Conservation (phyloP, 768 basidiomycete species). For the Leccinum longicurvipes region DNA sequence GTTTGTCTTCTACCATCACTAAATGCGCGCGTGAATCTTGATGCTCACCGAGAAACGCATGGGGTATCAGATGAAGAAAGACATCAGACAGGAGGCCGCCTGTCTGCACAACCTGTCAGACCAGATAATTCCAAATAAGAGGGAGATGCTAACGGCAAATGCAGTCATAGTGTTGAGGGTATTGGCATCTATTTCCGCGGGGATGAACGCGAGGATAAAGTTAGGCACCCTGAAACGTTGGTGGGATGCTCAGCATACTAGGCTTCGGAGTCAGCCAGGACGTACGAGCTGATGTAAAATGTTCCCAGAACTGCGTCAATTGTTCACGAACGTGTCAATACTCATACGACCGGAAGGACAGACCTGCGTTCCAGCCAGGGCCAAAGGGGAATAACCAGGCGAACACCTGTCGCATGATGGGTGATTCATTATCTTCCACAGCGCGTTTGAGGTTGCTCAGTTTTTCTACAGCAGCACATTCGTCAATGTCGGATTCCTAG, state of each 20-base stretch:
- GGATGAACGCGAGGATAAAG: conserved; percentile 92
- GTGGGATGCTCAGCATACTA: conserved; percentile 17
- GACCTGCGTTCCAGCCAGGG: conserved; percentile 81
- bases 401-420: conserved; percentile 78
- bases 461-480: conserved; percentile 40
- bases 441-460: conserved; percentile 59
- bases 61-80: conserved; percentile 88
- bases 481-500: conserved; percentile 44
- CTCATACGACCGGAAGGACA: conserved; percentile 10
- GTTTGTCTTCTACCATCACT: conserved; percentile 84
- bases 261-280: conserved; percentile 24
- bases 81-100: conserved; percentile 92
- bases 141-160: conserved; percentile 63
- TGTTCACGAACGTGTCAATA: conserved; percentile 21
- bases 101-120: conserved; percentile 46
- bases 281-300: conserved; percentile 95
- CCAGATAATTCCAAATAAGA: conserved; percentile 10
- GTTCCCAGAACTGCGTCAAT: conserved; percentile 67
- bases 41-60: conserved; percentile 88
- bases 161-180: conserved; percentile 94
- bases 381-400: conserved; percentile 84
- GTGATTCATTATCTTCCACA: conserved; percentile 63
- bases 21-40: conserved; percentile 70
- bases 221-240: conserved; percentile 71
- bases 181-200: conserved; percentile 77